Evolutionary conservation across 805 yeast genomes (phyloP), one percentile per base, ranked within the genome.

Genomic region (Candida khao-thaluensis): DNA sequence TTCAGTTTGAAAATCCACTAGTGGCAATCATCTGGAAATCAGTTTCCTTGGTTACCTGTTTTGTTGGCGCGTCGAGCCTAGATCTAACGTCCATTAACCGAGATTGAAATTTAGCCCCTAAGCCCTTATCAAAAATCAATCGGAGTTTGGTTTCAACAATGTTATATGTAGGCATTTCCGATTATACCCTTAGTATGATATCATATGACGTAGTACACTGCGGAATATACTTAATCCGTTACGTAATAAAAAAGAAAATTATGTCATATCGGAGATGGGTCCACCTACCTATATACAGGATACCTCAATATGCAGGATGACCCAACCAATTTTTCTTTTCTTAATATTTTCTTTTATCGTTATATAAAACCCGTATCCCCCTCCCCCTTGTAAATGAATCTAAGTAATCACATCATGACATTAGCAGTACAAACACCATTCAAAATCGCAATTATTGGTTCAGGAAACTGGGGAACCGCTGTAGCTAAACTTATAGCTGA

Each of bases 391-490:
- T n/a, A 27, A 9, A 12, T 23, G 9, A 7, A 7, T 5, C 12
- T n/a, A 26, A 7, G 10, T 22, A 8, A 21, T 20, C 18, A 18
- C n/a, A 31, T 11, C 12, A 31, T 31, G 35, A 31, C 35, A 31
- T 21, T 21, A 9, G 26, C 35, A 20, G 35, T 31, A 12, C 24
- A 31, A 31, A 52, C 46, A 22, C 71, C 71, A 15, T 67, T 69
- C 52, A 63, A 54, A 47, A 56, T 69, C 15, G 51, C 89, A 28
- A 87, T 89, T 40, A 81, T 93, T 49, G 99, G 99, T 29, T 89
- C 97, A 21, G 99, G 98, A 60, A 91, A 91, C 68, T 91, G 99
- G 87, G 99, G 99, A 49, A 88, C 96, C 26, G 91, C 98, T 14
- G 89, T 93, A 40, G 97, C 98, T 47, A 91, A 93, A 63, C 88